Conservation (phyloP, 352 stramenopile species). For the Achlya hypogyna region DNA sequence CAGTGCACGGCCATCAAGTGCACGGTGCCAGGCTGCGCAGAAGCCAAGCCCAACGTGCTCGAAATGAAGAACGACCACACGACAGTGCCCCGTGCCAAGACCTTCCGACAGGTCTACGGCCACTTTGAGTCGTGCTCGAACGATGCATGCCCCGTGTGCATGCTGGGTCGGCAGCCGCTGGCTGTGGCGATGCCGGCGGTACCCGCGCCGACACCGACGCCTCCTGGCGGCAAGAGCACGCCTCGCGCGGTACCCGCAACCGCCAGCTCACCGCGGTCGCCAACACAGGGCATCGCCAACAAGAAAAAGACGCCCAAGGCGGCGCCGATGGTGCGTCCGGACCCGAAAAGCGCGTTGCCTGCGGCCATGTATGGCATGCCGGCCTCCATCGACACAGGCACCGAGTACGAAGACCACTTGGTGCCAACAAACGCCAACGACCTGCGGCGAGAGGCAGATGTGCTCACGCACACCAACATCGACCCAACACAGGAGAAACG, state of each 20-base stretch:
- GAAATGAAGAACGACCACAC: conserved; percentile 39
- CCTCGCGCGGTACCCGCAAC: not conserved
- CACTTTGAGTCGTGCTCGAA: conserved; percentile 77
- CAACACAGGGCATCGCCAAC: not conserved
- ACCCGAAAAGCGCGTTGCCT: not conserved
- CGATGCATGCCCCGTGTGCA: conserved; percentile 64
- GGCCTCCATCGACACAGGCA: not conserved
- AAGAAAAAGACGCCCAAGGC: not conserved
- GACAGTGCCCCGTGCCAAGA: conserved; percentile 48
- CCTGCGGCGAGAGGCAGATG: conserved; percentile 73
- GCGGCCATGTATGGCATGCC: not conserved
- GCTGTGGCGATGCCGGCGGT: not conserved
- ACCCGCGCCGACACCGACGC: not conserved
- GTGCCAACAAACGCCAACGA: conserved; percentile 53
- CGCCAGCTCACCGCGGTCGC: conserved; percentile 10
- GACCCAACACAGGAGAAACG: conserved; percentile 61
- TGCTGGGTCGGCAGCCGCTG: conserved; percentile 63
- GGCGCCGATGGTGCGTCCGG: not conserved
- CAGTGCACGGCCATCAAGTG: conserved; percentile 58
- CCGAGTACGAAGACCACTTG: conserved; percentile 34
- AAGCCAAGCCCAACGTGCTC: conserved; percentile 64
- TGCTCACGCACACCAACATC: conserved; percentile 76
- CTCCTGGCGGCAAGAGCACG: not conserved
- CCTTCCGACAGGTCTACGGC: conserved; percentile 75
- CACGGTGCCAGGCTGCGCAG: conserved; percentile 58